Conservation (phyloP, 2,329 filamentous ascomycete genomes). For the Teratosphaeria zuluensis region DNA sequence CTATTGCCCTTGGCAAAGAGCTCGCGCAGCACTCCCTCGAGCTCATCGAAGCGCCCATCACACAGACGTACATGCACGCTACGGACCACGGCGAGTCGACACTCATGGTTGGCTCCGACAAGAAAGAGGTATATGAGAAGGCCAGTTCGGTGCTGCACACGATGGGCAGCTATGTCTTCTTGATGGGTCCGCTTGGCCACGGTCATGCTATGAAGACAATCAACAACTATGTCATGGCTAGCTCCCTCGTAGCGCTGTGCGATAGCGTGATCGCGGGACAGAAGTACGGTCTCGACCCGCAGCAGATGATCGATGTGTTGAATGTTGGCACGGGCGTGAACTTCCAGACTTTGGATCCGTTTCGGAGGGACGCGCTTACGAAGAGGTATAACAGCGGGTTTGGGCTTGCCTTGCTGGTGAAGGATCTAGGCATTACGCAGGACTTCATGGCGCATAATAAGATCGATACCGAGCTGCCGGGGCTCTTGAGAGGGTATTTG, state of each 20-base stretch:
- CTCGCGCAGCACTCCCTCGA: slow-evolving; percentile 20
- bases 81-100: slow-evolving; percentile 26
- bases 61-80: slow-evolving; percentile 29
- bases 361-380: slow-evolving; percentile 19
- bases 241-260: slow-evolving; percentile 24
- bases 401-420: slow-evolving; percentile 26
- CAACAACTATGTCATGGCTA: slow-evolving; percentile 29
- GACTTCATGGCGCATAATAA: slow-evolving; percentile 27
- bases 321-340: slow-evolving; percentile 33
- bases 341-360: slow-evolving; percentile 27
- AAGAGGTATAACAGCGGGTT: slow-evolving; percentile 25
- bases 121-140: slow-evolving; percentile 19
- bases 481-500: slow-evolving; percentile 23
- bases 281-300: slow-evolving; percentile 28
- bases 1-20: slow-evolving; percentile 23
- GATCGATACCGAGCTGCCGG: slow-evolving; percentile 24
- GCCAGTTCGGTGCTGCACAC: slow-evolving; percentile 25
- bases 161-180: slow-evolving; percentile 28
- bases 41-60: slow-evolving; percentile 28
- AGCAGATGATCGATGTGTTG: slow-evolving; percentile 32
- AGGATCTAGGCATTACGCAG: slow-evolving; percentile 28
- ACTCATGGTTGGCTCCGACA: slow-evolving; percentile 26
- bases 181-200: slow-evolving; percentile 26
- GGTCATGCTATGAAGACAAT: slow-evolving; percentile 30
- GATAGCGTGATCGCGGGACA: slow-evolving; percentile 26